Evolutionary conservation across 2,329 filamentous ascomycete species (phyloP).

Genomic region (Aspergillus neoniger): DNA sequence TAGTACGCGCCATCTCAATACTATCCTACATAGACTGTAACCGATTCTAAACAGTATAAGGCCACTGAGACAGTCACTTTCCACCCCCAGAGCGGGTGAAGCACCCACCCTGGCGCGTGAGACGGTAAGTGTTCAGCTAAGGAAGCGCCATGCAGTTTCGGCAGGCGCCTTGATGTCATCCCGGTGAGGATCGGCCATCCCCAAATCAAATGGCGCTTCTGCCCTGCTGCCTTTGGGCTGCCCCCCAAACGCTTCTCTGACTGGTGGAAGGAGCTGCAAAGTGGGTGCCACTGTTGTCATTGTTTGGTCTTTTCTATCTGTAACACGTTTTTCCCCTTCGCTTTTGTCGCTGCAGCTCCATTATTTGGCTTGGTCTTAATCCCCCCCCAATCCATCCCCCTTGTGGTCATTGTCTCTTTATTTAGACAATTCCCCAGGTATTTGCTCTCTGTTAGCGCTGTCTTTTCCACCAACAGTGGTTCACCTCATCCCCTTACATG

Average conservation of each 20-base stretch:
- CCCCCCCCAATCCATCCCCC: not conserved
- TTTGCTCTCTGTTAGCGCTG: conserved; percentile 3
- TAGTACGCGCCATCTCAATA: too few species aligned
- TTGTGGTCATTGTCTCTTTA: conserved; percentile 3
- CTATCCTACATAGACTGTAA: too few species aligned
- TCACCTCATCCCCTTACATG: not conserved
- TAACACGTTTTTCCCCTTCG: conserved; percentile 15
- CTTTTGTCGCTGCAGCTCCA: conserved; percentile 9
- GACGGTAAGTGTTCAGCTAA: not conserved
- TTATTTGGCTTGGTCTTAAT: not conserved
- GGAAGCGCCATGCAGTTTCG: conserved; percentile 30
- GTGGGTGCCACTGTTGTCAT: conserved; percentile 35
- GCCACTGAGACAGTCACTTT: too few species aligned
- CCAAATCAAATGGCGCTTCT: conserved; percentile 27
- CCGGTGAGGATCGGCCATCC: conserved; percentile 17
- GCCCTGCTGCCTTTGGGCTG: conserved; percentile 12
- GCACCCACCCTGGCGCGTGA: too few species aligned
- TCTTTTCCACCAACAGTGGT: not conserved
- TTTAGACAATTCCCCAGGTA: not conserved
- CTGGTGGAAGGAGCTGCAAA: conserved; percentile 6
- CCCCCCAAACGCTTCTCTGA: conserved; percentile 10
- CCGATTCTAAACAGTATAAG: too few species aligned
- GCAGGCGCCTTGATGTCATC: conserved; percentile 42
- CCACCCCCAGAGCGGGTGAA: too few species aligned
- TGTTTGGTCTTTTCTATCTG: conserved; percentile 19